Evolutionary conservation across 805 yeast species (phyloP), one percentile per base, ranked within the genome.

Genomic region (Starmera caribaea): DNA sequence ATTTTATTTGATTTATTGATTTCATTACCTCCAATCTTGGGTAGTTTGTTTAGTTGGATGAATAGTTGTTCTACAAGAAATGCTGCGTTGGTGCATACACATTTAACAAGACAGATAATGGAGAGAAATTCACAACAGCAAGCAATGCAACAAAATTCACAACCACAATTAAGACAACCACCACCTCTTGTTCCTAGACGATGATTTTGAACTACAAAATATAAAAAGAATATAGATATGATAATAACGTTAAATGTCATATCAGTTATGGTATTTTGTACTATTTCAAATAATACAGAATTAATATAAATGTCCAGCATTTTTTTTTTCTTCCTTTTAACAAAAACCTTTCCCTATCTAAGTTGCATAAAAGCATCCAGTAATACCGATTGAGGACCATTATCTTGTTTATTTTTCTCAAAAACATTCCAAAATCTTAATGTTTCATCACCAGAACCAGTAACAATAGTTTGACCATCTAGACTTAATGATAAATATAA

Each of bases 361-460:
- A 84, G 66, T 54, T 80, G 87, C 70, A 74, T 78, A 47, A 82
- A 82, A 1, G 92, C 84, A 62, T 79, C 86, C 37, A 81, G 62
- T 35, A 84, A 60, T 11, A 78, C 81, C 15, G 84, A 74, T 16
- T 81, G 71, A 17, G 79, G 77, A 11, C 73, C 73, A 32, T 64
- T 66, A 41, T 75, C 80, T 37, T 65, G 63, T 49, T 74, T 79
- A 43, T 71, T 76, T 57, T 81, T 85, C 43, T 86, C 95, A 63
- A 89, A 92, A 1, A 89, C 83, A 50, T 87, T 88, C 98, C 98
- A 92, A 57, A 92, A 86, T 46, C 98, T 62, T 41, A 92, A 65
- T 0, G 98, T 92, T 59, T 92, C 98, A 62, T 92, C 98, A 5
- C 97, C 98, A 1, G 98, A 97, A 2, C 98, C 98, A 0, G 98